These are phyloP conservation scores for Neurospora sp. DNA, from an alignment of 495 filamentous ascomycete genomes.

Conservation along the genomic window DNA sequence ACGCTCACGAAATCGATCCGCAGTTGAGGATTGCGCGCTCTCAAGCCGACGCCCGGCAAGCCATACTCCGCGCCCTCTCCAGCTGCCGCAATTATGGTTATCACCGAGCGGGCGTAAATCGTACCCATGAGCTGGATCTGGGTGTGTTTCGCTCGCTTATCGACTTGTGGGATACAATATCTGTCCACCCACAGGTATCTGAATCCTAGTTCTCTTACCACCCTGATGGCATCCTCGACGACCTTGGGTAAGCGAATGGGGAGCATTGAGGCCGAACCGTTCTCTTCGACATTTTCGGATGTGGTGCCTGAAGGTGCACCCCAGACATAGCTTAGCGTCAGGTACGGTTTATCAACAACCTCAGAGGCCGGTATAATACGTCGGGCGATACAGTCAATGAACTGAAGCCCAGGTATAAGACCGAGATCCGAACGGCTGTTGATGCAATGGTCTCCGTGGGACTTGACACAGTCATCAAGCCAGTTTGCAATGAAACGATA, in stretches of 20 bases:
- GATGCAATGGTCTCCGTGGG: not conserved
- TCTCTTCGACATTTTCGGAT: not conserved
- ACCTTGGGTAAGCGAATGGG: not conserved
- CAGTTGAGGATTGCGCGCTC: not conserved
- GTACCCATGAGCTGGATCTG: conserved; percentile 23
- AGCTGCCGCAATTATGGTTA: conserved; percentile 24
- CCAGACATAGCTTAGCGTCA: not conserved
- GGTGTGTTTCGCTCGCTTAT: conserved; percentile 6
- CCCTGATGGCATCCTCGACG: conserved; percentile 18
- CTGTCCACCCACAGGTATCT: conserved; percentile 23
- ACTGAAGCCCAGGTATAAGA: not conserved
- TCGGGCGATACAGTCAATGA: not conserved
- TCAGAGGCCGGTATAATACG: not conserved
- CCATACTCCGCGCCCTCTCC: conserved; percentile 19
- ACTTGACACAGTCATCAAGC: not conserved
- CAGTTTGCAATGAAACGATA: not conserved
- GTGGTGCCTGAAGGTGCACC: not conserved
- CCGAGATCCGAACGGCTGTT: accelerated
- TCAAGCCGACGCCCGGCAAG: conserved; percentile 18
- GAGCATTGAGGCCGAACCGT: not conserved
- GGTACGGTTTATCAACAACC: not conserved
- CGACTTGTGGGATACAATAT: conserved; percentile 15
- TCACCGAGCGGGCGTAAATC: conserved; percentile 14
- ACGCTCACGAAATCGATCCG: not conserved
- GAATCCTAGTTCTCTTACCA: conserved; percentile 11